Evolutionary conservation across 352 stramenopile species (phyloP).

Genomic region (Elongisporangium senticosum): DNA sequence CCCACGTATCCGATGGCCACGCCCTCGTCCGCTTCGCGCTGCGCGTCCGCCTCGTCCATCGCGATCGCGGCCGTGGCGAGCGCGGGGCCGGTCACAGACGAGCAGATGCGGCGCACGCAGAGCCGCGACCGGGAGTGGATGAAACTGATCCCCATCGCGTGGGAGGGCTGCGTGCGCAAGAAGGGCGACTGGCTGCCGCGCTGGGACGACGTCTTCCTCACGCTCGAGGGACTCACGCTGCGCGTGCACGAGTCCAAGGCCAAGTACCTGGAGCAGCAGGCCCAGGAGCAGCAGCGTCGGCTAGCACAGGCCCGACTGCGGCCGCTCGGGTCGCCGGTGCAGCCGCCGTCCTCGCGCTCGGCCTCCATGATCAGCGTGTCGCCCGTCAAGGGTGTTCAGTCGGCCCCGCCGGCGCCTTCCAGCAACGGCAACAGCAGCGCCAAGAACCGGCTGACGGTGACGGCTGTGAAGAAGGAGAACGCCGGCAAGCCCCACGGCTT

Average conservation of each 20-base stretch:
- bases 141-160: conserved; percentile 67
- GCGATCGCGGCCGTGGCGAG: not conserved
- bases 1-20: not conserved
- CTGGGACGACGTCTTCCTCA: conserved; percentile 69
- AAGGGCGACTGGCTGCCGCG: conserved; percentile 77
- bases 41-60: not conserved
- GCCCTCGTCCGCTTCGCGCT: not conserved
- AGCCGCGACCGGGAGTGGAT: conserved; percentile 23
- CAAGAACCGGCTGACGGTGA: conserved; percentile 45
- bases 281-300: conserved; percentile 19
- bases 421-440: conserved; percentile 33
- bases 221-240: conserved; percentile 54
- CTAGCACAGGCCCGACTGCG: conserved; percentile 6
- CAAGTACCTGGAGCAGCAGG: conserved; percentile 40
- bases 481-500: conserved; percentile 56
- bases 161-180: conserved; percentile 54
- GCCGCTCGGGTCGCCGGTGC: conserved; percentile 2
- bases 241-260: conserved; percentile 65
- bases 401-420: not conserved
- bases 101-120: conserved; percentile 28
- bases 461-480: conserved; percentile 49
- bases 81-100: conserved; percentile 15
- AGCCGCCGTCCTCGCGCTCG: conserved; percentile 6
- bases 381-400: not conserved
- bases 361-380: not conserved